phyloP scores from a whole-genome alignment of 305 asterid genomes.

The Rubia tinctorum region DNA sequence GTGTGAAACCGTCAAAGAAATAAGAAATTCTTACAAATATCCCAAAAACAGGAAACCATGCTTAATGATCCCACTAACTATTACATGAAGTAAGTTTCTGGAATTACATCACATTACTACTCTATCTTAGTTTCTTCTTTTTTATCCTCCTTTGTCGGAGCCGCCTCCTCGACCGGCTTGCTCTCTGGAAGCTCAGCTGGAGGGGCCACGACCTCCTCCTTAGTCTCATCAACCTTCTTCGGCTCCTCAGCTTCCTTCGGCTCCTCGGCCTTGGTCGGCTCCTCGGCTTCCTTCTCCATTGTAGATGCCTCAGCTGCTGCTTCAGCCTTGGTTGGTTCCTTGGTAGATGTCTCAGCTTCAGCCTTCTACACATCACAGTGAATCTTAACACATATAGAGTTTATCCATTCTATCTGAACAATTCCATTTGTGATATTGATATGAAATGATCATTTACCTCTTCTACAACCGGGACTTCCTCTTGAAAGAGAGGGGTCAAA shows the following conservation, averaged over 20 bases:
- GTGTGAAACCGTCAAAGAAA: slow-evolving; percentile 14
- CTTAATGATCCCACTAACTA: neutral
- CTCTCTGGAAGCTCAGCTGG: slow-evolving; percentile 9
- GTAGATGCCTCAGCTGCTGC: neutral
- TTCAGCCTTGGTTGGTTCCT: neutral
- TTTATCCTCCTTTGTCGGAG: neutral
- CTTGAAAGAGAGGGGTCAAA: no score
- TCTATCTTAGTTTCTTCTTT: slow-evolving; percentile 8
- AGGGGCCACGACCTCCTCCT: neutral
- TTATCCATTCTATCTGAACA: no score
- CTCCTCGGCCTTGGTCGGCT: slow-evolving; percentile 3
- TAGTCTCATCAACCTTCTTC: no score
- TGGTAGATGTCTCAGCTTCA: slow-evolving; percentile 7
- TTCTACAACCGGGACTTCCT: no score
- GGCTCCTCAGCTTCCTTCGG: slow-evolving; percentile 11
- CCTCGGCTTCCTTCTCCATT: slow-evolving; percentile 2
- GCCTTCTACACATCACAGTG: slow-evolving; percentile 12
- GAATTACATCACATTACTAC: neutral
- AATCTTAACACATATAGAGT: no score
- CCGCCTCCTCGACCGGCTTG: slow-evolving; percentile 11
- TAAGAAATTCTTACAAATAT: slow-evolving; percentile 5
- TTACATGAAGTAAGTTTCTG: neutral
- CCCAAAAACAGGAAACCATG: slow-evolving; percentile 8
- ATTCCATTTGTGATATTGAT: no score
- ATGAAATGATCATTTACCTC: no score